Base-by-base conservation (phyloP, 306 rosid species). In the Mimosa bimucronata region DNA sequence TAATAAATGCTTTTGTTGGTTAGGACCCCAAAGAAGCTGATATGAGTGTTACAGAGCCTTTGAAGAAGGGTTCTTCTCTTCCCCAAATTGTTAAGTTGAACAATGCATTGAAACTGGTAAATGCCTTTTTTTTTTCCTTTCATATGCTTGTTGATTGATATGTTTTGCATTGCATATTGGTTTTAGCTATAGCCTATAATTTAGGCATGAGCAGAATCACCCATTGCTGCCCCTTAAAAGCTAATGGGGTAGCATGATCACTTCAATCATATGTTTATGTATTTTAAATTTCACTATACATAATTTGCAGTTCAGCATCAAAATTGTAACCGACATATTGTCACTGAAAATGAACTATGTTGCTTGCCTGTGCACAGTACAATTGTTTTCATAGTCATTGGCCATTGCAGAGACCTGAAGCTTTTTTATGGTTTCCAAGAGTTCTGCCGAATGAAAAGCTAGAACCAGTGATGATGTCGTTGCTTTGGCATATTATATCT, bases 21-120 rank as follows among this genome's bases (percentile, higher is more conserved):
- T 64, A 57, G 57, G 66, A 30, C 26, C 34, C 74, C 14, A 23
- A 83, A 79, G 77, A 82, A 83, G 89, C 81, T 67, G 82, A 78
- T 82, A 84, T 87, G 94, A 82, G 83, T 84, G 86, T 76, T 77
- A 60, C 61, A 16, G 85, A 77, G 38, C 82, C 65, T 50, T 31
- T 80, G 23, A 87, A 85, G 84, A 88, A 87, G 80, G 71, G 65
- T 60, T 66, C 76, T 62, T 61, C 76, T 62, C 82, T 82, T 68
- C 81, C 92, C 53, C 89, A 85, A 80, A 83, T 92, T 79, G 83
- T 94, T 72, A 92, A 81, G 91, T 66, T 86, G 94, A 81, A 88
- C 83, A 77, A 66, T 26, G 97, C 95, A 53, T 84, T 90, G 82
- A 93, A 87, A 79, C 71, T 94, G 97, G 98, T 94, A 91, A 67